A percentile compares a stretch with the other conserved stretches of the same genome.
These are phyloP conservation scores for Elaeis oleifera DNA, from an alignment of 202 grass and related monocot species.

Conservation along the genomic window DNA sequence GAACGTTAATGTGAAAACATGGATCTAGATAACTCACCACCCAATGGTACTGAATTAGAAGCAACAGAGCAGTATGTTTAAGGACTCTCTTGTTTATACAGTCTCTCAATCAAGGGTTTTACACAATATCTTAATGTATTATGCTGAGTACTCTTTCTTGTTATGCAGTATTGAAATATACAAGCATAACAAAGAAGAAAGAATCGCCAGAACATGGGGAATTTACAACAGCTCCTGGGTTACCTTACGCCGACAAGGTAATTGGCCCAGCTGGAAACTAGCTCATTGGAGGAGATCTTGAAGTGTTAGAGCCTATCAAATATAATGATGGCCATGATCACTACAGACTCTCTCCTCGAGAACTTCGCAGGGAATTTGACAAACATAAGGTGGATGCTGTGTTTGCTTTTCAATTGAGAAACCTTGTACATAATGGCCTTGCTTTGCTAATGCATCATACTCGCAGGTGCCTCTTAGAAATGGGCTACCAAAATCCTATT, in stretches of 20 bases:
- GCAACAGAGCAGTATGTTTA: too few species aligned
- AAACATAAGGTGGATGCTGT: constrained; percentile 71
- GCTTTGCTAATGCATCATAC: constrained; percentile 90
- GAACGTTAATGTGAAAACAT: too few species aligned
- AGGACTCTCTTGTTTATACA: too few species aligned
- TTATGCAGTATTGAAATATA: constrained; percentile 71
- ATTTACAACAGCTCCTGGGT: constrained; percentile 50
- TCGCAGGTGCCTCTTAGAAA: constrained; percentile 67
- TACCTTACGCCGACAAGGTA: constrained; percentile 79
- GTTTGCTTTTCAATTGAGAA: constrained; percentile 89
- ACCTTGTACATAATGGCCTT: constrained; percentile 84
- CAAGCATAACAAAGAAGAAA: constrained; percentile 96
- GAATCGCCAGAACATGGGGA: constrained; percentile 80
- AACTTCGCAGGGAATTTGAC: constrained; percentile 67
- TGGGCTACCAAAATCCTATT: constrained; percentile 90
- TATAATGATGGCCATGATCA: constrained; percentile 85
- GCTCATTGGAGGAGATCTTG: constrained; percentile 81
- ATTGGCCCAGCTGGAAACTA: constrained; percentile 54
- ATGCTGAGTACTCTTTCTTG: neutral
- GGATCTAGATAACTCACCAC: too few species aligned
- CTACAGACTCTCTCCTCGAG: constrained; percentile 71
- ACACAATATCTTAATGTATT: too few species aligned
- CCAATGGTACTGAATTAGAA: too few species aligned
- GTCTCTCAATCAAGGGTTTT: too few species aligned
- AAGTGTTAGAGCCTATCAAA: constrained; percentile 73